phyloP scores from a whole-genome alignment of 75 land plant genomes.

The Chamaecyparis obtusa region DNA sequence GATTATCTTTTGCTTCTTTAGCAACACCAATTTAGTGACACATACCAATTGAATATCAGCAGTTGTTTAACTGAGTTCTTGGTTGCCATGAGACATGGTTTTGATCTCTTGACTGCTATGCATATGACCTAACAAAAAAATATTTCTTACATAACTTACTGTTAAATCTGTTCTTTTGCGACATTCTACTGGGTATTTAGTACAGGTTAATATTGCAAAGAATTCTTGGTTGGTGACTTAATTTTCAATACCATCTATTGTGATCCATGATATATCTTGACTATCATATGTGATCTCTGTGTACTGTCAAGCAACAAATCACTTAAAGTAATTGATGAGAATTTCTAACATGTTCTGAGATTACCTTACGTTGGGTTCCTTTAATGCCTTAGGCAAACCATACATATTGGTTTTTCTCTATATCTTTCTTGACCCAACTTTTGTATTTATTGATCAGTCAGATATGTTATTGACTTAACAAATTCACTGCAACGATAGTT shows the following conservation, averaged over 20 bases:
- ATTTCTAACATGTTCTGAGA: neutral
- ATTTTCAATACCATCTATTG: neutral
- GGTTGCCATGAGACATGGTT: neutral
- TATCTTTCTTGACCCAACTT: neutral
- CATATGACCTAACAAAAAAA: neutral
- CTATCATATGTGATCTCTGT: constrained; percentile 4
- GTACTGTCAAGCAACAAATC: neutral
- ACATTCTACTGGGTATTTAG: neutral
- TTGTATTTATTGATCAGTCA: neutral
- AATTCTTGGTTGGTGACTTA: neutral
- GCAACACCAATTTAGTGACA: no score
- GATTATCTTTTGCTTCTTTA: no score
- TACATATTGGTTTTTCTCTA: neutral
- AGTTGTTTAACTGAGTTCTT: neutral
- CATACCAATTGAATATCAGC: neutral
- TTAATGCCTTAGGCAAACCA: neutral
- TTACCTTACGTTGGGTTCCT: neutral
- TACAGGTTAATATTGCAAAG: neutral
- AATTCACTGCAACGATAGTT: neutral
- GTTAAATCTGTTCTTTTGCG: neutral
- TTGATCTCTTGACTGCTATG: neutral
- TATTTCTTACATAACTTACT: neutral
- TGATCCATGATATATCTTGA: neutral
- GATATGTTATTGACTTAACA: neutral
- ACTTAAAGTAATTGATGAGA: neutral